phyloP scores from a whole-genome alignment of 495 filamentous ascomycete species.

The Hypoxylon intermedium region DNA sequence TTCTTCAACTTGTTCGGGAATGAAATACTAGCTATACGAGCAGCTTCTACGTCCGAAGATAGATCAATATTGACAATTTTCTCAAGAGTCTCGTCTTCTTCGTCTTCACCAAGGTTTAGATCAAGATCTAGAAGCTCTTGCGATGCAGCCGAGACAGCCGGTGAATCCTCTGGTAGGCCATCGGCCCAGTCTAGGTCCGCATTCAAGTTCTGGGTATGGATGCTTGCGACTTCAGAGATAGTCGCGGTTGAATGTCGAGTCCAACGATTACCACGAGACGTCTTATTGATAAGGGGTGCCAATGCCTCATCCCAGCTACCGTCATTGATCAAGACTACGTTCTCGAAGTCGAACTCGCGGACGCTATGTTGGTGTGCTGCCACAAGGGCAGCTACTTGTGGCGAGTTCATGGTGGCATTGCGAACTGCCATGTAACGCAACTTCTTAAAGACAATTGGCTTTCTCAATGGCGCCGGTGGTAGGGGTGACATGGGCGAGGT shows the following conservation, averaged over 20 bases:
- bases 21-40: constrained; percentile 49
- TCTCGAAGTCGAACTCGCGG: constrained; percentile 74
- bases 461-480: constrained; percentile 52
- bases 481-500: constrained; percentile 61
- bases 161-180: constrained; percentile 44
- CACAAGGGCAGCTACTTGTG: constrained; percentile 69
- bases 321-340: constrained; percentile 63
- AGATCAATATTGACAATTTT: constrained; percentile 43
- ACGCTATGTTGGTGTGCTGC: constrained; percentile 66
- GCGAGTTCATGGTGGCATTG: constrained; percentile 70
- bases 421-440: constrained; percentile 69
- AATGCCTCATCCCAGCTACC: constrained; percentile 80
- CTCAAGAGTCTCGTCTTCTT: constrained; percentile 48
- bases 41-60: constrained; percentile 53
- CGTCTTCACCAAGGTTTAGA: constrained; percentile 46
- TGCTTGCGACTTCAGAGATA: constrained; percentile 30
- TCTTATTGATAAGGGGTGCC: constrained; percentile 62
- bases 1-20: constrained; percentile 59
- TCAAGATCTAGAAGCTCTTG: constrained; percentile 52
- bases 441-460: constrained; percentile 62
- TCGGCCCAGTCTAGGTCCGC: constrained; percentile 36
- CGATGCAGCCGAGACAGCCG: constrained; percentile 53
- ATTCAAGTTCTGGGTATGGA: constrained; percentile 7
- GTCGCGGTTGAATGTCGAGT: constrained; percentile 48
- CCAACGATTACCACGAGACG: constrained; percentile 46